Percentiles rank a stretch among this genome's conserved stretches.
These are phyloP conservation scores for Strobilomyces dryophilus DNA, from an alignment of 768 basidiomycete genomes.

Conservation along the genomic window DNA sequence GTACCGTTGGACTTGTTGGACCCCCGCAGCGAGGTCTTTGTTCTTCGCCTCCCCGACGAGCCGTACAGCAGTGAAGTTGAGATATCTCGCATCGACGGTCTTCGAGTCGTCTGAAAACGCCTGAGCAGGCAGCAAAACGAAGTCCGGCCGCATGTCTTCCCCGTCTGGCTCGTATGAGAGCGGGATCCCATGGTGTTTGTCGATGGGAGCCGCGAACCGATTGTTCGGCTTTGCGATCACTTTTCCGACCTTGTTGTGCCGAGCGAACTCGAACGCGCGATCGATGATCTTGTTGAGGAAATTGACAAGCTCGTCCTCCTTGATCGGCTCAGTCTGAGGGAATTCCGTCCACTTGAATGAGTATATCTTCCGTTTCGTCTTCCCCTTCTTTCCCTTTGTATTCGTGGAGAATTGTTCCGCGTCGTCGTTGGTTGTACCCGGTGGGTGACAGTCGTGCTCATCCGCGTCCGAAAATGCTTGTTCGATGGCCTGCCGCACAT, in stretches of 20 bases:
- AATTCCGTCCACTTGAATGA: conserved; percentile 6
- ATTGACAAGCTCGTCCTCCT: not conserved
- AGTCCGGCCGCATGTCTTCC: conserved; percentile 1
- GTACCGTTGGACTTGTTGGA: conserved; percentile 6
- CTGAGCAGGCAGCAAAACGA: not conserved
- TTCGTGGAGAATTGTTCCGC: no score
- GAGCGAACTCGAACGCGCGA: not conserved
- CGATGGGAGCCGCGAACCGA: not conserved
- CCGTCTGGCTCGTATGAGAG: not conserved
- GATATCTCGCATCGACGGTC: not conserved
- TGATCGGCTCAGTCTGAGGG: conserved; percentile 2
- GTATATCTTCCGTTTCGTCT: not conserved
- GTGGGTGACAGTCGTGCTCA: not conserved
- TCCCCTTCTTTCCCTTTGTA: not conserved
- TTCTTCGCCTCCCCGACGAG: conserved; percentile 1
- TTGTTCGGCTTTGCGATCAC: not conserved
- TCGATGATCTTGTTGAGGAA: conserved; percentile 8
- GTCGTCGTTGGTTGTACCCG: not conserved
- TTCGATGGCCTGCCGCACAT: not conserved
- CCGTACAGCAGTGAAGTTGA: not conserved
- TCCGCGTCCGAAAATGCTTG: not conserved
- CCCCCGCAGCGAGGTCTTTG: not conserved
- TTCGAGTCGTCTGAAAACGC: conserved; percentile 3
- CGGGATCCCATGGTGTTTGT: not conserved
- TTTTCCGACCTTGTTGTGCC: not conserved